Conservation (phyloP, 148 eudicot genomes). For the Bassia scoparia region DNA sequence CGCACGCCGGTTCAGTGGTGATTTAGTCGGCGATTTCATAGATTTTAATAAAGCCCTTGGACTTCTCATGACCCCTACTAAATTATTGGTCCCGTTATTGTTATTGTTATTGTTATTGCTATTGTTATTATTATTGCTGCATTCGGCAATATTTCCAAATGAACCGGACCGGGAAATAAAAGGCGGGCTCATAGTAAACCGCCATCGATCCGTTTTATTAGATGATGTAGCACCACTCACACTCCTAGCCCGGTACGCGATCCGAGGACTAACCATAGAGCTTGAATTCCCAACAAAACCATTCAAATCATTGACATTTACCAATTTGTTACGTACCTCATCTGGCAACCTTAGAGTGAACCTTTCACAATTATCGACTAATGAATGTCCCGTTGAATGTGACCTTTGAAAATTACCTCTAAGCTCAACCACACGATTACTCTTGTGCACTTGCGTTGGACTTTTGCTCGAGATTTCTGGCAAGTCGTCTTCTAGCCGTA, state of each 20-base stretch:
- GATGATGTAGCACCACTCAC: neutral
- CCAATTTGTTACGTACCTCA: conserved; percentile 29
- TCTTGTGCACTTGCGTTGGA: conserved; percentile 1
- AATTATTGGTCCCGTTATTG: neutral
- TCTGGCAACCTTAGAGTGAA: conserved; percentile 36
- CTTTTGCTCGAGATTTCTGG: conserved; percentile 1
- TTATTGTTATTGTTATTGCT: neutral
- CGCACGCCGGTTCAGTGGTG: conserved; percentile 11
- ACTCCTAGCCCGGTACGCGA: conserved; percentile 26
- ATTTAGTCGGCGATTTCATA: conserved; percentile 21
- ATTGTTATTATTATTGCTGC: neutral
- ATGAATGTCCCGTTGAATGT: conserved; percentile 36
- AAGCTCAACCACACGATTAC: neutral
- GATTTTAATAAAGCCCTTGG: conserved; percentile 18
- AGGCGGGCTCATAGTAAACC: conserved; percentile 33
- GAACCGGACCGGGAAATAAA: conserved; percentile 26
- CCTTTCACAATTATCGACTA: conserved; percentile 31
- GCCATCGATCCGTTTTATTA: conserved; percentile 26
- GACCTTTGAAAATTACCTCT: conserved; percentile 27
- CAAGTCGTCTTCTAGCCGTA: neutral
- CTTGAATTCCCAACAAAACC: conserved; percentile 18
- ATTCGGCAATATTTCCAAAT: neutral
- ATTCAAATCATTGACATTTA: conserved; percentile 13
- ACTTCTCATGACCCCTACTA: conserved; percentile 7
- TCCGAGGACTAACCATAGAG: conserved; percentile 28